phyloP scores from a whole-genome alignment of 306 rosid genomes.

The Prunus mongolica region DNA sequence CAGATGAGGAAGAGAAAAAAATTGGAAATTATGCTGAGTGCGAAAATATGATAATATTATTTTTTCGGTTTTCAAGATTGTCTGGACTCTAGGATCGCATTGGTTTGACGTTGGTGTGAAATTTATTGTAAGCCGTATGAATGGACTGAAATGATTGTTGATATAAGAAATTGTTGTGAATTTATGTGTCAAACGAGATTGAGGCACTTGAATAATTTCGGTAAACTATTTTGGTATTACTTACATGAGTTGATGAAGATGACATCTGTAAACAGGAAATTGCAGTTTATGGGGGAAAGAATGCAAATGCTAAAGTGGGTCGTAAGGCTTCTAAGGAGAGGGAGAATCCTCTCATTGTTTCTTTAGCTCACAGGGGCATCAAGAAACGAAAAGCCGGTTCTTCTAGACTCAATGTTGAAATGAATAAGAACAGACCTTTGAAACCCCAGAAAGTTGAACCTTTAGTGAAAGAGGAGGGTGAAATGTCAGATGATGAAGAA shows the following conservation, averaged over 20 bases:
- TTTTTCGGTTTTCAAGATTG: background rate
- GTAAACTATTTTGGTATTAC: background rate
- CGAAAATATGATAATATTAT: no score
- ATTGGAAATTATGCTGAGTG: no score
- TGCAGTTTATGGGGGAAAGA: constrained; percentile 72
- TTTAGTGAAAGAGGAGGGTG: constrained; percentile 94
- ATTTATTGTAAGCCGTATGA: background rate
- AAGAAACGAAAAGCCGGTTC: constrained; percentile 66
- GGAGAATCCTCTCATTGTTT: constrained; percentile 42
- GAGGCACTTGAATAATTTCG: background rate
- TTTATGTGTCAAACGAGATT: background rate
- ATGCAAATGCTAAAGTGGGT: constrained; percentile 55
- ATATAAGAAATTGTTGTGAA: background rate
- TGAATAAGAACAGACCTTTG: constrained; percentile 50
- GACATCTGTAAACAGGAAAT: constrained; percentile 53
- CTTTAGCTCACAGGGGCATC: constrained; percentile 46
- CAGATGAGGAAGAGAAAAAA: background rate
- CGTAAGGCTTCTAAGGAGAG: constrained; percentile 77
- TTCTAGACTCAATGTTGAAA: constrained; percentile 43
- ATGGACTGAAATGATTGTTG: background rate
- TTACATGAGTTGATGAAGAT: constrained; percentile 17
- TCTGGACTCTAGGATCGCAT: background rate
- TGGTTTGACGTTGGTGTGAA: background rate
- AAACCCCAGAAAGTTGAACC: constrained; percentile 75
- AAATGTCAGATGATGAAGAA: constrained; percentile 96